Percentiles rank a stretch among this genome's conserved stretches.
Evolutionary conservation across 176 grass and related monocot species (phyloP).

Genomic region (Melocanna baccifera): DNA sequence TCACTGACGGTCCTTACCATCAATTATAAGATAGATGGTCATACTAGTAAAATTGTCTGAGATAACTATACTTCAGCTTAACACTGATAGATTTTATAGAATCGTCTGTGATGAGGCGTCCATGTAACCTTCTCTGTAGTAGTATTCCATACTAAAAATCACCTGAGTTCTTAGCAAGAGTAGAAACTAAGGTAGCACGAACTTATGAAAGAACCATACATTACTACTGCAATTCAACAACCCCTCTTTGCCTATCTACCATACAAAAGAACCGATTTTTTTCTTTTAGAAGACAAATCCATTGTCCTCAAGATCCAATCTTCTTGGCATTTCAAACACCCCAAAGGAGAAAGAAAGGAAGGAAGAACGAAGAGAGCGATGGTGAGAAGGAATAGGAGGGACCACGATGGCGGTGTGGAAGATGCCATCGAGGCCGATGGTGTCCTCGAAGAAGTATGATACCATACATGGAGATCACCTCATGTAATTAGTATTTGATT

Average conservation of each 20-base stretch:
- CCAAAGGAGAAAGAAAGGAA: background rate
- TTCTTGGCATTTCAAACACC: background rate
- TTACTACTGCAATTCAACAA: background rate
- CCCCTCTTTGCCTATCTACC: background rate
- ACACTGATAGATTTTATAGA: too few species aligned
- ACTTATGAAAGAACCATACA: background rate
- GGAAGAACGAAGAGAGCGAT: background rate
- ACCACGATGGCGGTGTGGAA: conserved; percentile 70
- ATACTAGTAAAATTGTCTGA: too few species aligned
- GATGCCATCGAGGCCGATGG: conserved; percentile 61
- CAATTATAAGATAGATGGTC: too few species aligned
- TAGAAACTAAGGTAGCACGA: background rate
- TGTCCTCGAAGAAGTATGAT: conserved; percentile 40
- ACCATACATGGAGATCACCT: too few species aligned
- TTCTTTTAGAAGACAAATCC: background rate
- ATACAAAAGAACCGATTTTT: background rate
- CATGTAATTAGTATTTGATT: too few species aligned
- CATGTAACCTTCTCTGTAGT: too few species aligned
- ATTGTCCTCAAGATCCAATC: background rate
- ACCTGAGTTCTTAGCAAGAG: background rate
- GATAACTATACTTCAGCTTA: too few species aligned
- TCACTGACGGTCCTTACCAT: too few species aligned
- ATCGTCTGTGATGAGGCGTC: too few species aligned
- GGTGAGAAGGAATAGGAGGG: background rate
- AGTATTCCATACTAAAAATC: background rate